Conservation (phyloP, 2,329 filamentous ascomycete species). For the Macrophomina tecta region DNA sequence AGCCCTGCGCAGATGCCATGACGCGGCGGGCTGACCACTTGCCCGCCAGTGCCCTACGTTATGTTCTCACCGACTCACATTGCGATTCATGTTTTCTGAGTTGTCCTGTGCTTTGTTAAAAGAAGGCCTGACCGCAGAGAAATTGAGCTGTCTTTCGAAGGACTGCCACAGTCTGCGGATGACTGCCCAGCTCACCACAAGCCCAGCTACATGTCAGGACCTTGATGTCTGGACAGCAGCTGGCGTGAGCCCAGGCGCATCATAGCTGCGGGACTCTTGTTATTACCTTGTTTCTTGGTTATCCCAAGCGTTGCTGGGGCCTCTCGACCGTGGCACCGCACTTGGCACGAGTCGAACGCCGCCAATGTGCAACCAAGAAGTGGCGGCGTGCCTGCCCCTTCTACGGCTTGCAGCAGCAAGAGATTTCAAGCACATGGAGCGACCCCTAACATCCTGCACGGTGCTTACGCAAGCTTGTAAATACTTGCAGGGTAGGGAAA, state of each 20-base stretch:
- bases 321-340: background rate
- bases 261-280: background rate
- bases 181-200: too few relatives aligned
- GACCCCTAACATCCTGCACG: background rate
- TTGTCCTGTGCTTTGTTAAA: background rate
- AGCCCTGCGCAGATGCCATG: background rate
- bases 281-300: background rate
- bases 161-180: too few relatives aligned
- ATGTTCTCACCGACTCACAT: background rate
- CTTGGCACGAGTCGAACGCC: background rate
- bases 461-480: slow-evolving; percentile 12
- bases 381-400: background rate
- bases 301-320: background rate
- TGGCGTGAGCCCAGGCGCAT: background rate
- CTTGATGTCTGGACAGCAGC: background rate
- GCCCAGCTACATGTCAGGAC: background rate
- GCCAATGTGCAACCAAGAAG: background rate
- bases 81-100: background rate
- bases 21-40: slow-evolving; percentile 1
- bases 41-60: background rate
- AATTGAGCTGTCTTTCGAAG: background rate
- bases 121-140: background rate
- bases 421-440: background rate
- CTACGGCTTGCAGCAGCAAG: background rate
- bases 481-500: background rate